These are phyloP conservation scores for Colletotrichum costaricense DNA, from an alignment of 2,329 filamentous ascomycete genomes.

Conservation along the genomic window DNA sequence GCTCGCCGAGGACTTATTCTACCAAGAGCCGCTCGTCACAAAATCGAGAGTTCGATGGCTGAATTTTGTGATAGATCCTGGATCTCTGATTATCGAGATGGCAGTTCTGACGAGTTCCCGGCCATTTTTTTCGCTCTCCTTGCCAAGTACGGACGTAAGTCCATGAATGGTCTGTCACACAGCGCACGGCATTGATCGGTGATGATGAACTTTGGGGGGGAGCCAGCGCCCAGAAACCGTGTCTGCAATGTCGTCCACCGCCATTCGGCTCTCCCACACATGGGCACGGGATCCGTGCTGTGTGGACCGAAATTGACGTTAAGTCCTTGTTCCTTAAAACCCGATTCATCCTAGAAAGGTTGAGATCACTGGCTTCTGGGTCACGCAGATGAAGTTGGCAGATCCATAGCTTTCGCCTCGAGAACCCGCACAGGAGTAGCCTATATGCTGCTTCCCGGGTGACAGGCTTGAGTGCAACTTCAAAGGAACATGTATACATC, in stretches of 20 bases:
- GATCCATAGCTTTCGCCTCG: background rate
- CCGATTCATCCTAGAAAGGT: background rate
- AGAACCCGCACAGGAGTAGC: background rate
- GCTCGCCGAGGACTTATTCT: background rate
- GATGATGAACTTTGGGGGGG: background rate
- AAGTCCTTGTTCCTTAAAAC: background rate
- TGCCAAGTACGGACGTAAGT: constrained; percentile 2
- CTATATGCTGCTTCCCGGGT: background rate
- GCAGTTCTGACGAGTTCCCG: background rate
- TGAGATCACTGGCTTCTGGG: background rate
- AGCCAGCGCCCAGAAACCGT: background rate
- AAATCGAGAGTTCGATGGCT: constrained; percentile 10
- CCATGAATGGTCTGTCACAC: background rate
- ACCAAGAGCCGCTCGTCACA: constrained; percentile 1
- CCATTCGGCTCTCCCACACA: constrained; percentile 8
- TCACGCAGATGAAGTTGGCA: background rate
- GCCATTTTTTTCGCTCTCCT: background rate
- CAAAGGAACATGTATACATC: background rate
- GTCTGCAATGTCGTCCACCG: constrained; percentile 9
- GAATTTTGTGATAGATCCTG: constrained; percentile 20
- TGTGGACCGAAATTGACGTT: background rate
- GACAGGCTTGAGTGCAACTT: background rate
- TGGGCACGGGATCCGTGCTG: background rate
- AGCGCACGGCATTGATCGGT: background rate
- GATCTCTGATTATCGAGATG: constrained; percentile 27